Conservation (phyloP, 768 basidiomycete species). For the Butyriboletus loyo region DNA sequence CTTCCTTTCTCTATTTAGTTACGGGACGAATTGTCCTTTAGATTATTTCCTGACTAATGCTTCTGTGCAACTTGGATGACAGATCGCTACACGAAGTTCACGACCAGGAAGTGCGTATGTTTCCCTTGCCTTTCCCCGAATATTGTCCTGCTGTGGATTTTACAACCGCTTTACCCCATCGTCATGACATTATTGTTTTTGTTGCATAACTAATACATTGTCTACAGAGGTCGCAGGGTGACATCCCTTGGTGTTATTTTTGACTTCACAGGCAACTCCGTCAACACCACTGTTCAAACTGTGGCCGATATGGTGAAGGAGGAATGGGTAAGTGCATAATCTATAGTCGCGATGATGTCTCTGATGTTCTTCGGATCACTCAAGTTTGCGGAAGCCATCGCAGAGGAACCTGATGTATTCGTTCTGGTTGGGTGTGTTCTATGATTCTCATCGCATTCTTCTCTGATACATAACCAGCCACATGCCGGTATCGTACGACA, state of each 20-base stretch:
- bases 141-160: too few species aligned
- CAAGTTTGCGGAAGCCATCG: constrained; percentile 75
- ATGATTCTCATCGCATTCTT: background rate
- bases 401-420: constrained; percentile 81
- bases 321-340: constrained; percentile 50
- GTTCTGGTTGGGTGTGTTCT: constrained; percentile 57
- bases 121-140: background rate
- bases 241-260: constrained; percentile 80
- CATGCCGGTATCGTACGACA: constrained; percentile 74
- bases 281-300: constrained; percentile 71
- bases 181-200: background rate
- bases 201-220: background rate
- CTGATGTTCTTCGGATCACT: background rate
- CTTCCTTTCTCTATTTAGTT: background rate
- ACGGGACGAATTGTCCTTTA: background rate
- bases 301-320: constrained; percentile 78
- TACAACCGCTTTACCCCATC: background rate
- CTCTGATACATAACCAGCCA: constrained; percentile 46
- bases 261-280: constrained; percentile 69
- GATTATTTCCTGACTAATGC: constrained; percentile 28
- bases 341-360: too few species aligned
- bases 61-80: constrained; percentile 26
- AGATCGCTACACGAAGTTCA: constrained; percentile 70
- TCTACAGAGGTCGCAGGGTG: constrained; percentile 58
- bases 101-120: constrained; percentile 57